A percentile compares a stretch with the other conserved stretches of the same genome.
These are phyloP conservation scores for Scedosporium apiospermum DNA, from an alignment of 2,329 filamentous ascomycete genomes.

Conservation along the genomic window DNA sequence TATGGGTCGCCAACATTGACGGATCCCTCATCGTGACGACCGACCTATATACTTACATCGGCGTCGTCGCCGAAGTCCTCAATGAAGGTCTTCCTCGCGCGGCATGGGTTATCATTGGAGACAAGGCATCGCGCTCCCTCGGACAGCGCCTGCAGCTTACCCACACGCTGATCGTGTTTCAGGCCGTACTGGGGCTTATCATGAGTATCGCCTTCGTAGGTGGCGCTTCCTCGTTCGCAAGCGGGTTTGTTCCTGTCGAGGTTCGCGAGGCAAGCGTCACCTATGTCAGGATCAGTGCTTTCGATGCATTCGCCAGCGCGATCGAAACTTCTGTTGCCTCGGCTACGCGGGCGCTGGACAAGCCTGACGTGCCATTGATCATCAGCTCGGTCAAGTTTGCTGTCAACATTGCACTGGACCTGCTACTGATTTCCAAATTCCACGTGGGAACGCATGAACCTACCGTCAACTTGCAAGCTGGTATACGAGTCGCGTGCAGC, in stretches of 20 bases:
- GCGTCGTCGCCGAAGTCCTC: conserved; percentile 55
- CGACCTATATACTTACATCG: conserved; percentile 57
- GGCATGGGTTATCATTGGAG: conserved; percentile 59
- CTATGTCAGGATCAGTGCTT: conserved; percentile 57
- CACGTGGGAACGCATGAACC: conserved; percentile 45
- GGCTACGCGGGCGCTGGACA: conserved; percentile 55
- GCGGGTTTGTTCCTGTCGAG: conserved; percentile 52
- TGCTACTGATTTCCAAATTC: conserved; percentile 57
- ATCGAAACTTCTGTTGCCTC: conserved; percentile 53
- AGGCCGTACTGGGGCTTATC: conserved; percentile 45
- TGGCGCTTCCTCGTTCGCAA: conserved; percentile 44
- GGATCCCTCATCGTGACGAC: conserved; percentile 30
- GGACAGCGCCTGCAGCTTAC: conserved; percentile 44
- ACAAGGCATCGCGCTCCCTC: conserved; percentile 43
- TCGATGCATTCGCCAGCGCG: conserved; percentile 51
- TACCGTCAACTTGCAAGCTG: conserved; percentile 54
- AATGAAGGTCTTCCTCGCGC: conserved; percentile 65
- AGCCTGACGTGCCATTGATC: conserved; percentile 58
- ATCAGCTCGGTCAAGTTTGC: conserved; percentile 55
- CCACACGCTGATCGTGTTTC: conserved; percentile 54
- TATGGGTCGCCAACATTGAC: conserved; percentile 63
- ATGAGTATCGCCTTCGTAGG: conserved; percentile 50
- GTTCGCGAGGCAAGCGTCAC: conserved; percentile 46
- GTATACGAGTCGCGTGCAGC: conserved; percentile 52
- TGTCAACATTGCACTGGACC: conserved; percentile 57